Evolutionary conservation across 192 early-diverging fungal genomes (phyloP), one percentile per base, ranked within the genome.

Genomic region (Geranomyces michiganensis): DNA sequence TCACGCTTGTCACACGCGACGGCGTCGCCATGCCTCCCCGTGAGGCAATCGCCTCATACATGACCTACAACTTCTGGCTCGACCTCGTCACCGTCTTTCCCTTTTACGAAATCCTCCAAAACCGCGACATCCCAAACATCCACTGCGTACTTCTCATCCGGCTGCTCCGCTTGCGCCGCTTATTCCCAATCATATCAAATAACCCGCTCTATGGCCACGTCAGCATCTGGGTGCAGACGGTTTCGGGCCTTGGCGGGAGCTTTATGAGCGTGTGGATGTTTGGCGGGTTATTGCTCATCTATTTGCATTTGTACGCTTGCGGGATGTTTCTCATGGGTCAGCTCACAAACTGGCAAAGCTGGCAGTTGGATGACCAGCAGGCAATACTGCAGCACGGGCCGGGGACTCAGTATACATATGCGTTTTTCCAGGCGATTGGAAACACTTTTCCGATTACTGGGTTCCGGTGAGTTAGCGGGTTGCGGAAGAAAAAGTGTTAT

Each of bases 241-340:
- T 43, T 9, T 63, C 79, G n/a, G 72, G 76, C 43, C 59, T 83
- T 19, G 79, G 79, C n/a, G 60, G 30, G 9, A 76, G 66, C 24
- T 83, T 83, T 51, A 76, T 73, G 73, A 79, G 64, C 17, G 72
- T 83, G 27, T 81, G 76, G 44, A 29, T 76, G 22, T 70, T 79
- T 22, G 69, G 59, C 8, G 73, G 65, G 3, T 22, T 78, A 21
- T 44, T 83, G 56, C 43, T 75, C 7, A 56, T 73, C 0, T 83
- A 73, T 58, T 61, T 83, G 17, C 81, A 83, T 62, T 33, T 83
- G 0, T 77, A 79, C 27, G 67, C 70, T 10, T 83, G 81, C 71
- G 60, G 63, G 21, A 62, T 78, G 14, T 81, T 78, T 27, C 49
- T 81, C 9, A 36, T 77, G 58, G 79, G 79, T 15, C 70, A 67